Percentiles rank a stretch among this genome's conserved stretches.
These are phyloP conservation scores for Neonectria coccinea DNA, from an alignment of 2,329 filamentous ascomycete genomes.

Conservation along the genomic window DNA sequence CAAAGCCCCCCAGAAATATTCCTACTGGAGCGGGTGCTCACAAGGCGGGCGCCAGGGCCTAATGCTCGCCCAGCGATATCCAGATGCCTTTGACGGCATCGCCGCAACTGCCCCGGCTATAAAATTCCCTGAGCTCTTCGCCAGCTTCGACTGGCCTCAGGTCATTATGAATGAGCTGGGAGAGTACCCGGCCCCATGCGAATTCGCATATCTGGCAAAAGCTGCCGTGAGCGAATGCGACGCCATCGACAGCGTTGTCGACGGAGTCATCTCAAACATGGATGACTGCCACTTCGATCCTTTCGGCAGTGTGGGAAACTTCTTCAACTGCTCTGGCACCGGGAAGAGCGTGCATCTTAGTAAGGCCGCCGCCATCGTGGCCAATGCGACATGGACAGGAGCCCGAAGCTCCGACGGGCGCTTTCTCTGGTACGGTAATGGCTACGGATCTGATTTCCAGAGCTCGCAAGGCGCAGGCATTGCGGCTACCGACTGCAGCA, in stretches of 20 bases:
- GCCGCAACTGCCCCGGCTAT: constrained; percentile 23
- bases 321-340: constrained; percentile 4
- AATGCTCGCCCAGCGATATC: constrained; percentile 31
- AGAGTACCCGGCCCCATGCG: constrained; percentile 24
- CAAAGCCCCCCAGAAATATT: constrained; percentile 20
- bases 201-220: constrained; percentile 19
- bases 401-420: constrained; percentile 1
- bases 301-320: constrained; percentile 25
- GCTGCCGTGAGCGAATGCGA: constrained; percentile 34
- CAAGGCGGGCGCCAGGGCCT: constrained; percentile 34
- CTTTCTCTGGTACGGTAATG: constrained; percentile 13
- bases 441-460: constrained; percentile 13
- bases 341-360: background rate
- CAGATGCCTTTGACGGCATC: constrained; percentile 35
- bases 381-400: constrained; percentile 20
- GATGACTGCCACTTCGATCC: constrained; percentile 36
- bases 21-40: constrained; percentile 36
- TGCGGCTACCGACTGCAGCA: constrained; percentile 3
- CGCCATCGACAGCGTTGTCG: constrained; percentile 37
- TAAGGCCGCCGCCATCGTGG: constrained; percentile 6
- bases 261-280: constrained; percentile 40
- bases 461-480: background rate
- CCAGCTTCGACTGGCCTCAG: constrained; percentile 20
- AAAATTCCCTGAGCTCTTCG: constrained; percentile 2
- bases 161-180: constrained; percentile 20